Conservation (phyloP, 2,329 filamentous ascomycete genomes). For the Trichocomaceae sp. region DNA sequence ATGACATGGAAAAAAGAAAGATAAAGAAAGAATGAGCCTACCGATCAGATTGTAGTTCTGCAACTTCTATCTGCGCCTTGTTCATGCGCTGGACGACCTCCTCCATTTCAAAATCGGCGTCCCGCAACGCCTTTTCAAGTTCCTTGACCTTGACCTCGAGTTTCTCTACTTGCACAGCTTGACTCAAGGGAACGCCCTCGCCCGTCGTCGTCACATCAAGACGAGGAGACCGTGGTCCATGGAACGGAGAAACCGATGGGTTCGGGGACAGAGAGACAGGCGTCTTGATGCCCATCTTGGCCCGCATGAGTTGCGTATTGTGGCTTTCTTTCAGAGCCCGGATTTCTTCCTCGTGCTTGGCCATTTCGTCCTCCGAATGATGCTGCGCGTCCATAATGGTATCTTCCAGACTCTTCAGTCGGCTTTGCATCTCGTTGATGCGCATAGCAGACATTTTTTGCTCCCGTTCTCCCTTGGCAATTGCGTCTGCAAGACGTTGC, state of each 20-base stretch:
- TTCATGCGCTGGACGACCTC: constrained; percentile 79
- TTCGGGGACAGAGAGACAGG: constrained; percentile 48
- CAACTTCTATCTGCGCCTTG: constrained; percentile 73
- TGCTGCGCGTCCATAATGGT: constrained; percentile 75
- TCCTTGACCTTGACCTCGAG: constrained; percentile 75
- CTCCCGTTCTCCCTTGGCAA: constrained; percentile 75
- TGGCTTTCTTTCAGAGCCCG: constrained; percentile 67
- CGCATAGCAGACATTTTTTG: constrained; percentile 72
- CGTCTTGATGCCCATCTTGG: constrained; percentile 50
- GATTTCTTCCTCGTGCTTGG: constrained; percentile 81
- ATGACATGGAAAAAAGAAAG: constrained; percentile 18
- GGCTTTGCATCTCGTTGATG: constrained; percentile 76
- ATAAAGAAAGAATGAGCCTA: constrained; percentile 21
- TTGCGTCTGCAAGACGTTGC: constrained; percentile 68
- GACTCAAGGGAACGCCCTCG: constrained; percentile 52
- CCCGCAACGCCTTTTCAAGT: constrained; percentile 70
- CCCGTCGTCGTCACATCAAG: constrained; percentile 58
- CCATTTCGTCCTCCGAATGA: constrained; percentile 75
- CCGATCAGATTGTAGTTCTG: constrained; percentile 59
- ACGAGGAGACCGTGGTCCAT: constrained; percentile 52
- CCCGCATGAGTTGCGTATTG: constrained; percentile 67
- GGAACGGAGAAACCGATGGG: constrained; percentile 57
- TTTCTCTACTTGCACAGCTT: constrained; percentile 65
- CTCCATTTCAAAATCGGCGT: constrained; percentile 76
- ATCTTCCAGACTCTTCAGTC: constrained; percentile 76